These are phyloP conservation scores for Solanum ahanhuiri DNA, from an alignment of 257 asterid species.

Conservation along the genomic window DNA sequence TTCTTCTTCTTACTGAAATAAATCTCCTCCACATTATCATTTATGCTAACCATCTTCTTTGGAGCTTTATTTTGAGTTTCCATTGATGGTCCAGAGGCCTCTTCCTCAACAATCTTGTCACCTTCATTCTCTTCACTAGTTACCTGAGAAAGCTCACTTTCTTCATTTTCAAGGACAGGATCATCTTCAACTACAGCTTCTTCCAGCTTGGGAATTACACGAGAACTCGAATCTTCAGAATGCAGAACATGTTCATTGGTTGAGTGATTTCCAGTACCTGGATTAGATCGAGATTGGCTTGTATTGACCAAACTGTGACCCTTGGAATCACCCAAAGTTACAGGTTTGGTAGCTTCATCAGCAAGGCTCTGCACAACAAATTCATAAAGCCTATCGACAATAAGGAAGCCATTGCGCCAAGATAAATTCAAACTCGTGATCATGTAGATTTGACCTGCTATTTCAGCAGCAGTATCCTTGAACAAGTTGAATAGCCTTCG, in stretches of 20 bases:
- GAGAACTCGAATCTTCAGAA: background rate
- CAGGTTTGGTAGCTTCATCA: slow-evolving; percentile 13
- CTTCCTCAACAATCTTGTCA: background rate
- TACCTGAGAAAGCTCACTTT: background rate
- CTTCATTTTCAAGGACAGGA: background rate
- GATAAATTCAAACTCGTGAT: background rate
- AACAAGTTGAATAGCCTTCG: background rate
- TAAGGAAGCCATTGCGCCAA: background rate
- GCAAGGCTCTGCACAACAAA: background rate
- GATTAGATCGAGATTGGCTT: background rate
- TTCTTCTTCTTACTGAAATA: background rate
- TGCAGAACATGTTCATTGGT: background rate
- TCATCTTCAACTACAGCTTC: background rate
- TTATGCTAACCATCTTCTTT: slow-evolving; percentile 23
- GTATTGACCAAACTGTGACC: background rate
- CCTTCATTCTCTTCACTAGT: background rate
- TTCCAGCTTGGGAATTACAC: background rate
- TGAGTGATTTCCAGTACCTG: background rate
- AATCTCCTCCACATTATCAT: slow-evolving; percentile 16
- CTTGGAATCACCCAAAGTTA: slow-evolving; percentile 5
- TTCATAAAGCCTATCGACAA: background rate
- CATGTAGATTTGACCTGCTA: background rate
- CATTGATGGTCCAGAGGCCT: background rate
- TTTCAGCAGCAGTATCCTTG: background rate
- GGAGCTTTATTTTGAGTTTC: slow-evolving; percentile 5